Percentiles rank a stretch among this genome's conserved stretches.
Conservation (phyloP, 176 grass and related monocot species). For the Canna indica region DNA sequence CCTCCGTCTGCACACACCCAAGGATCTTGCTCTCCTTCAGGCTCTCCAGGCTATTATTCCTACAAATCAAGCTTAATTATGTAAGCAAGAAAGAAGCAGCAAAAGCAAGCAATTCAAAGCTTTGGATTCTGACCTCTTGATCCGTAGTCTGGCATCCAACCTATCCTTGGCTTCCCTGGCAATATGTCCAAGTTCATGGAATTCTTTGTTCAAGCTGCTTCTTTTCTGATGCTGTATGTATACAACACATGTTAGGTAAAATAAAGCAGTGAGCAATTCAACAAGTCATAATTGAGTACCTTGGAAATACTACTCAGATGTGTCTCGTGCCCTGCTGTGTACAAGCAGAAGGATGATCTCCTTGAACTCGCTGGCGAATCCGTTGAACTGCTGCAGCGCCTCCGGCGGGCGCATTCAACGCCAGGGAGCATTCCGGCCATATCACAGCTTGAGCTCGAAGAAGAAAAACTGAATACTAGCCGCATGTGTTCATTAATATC, state of each 20-base stretch:
- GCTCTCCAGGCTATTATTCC: conserved; percentile 63
- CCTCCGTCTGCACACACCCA: conserved; percentile 43
- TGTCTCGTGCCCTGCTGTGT: conserved; percentile 27
- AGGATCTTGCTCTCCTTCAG: conserved; percentile 26
- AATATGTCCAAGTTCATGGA: conserved; percentile 49
- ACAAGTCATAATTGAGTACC: conserved; percentile 4
- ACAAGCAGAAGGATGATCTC: conserved; percentile 43
- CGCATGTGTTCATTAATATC: too few relatives aligned
- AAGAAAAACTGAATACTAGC: conserved; percentile 12
- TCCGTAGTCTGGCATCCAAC: conserved; percentile 64
- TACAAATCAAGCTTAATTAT: not conserved
- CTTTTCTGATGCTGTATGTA: conserved; percentile 27
- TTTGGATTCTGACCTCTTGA: conserved; percentile 3
- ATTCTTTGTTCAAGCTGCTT: conserved; percentile 32
- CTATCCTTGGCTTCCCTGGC: conserved; percentile 80
- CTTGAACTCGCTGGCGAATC: not conserved
- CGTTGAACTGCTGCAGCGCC: conserved; percentile 6
- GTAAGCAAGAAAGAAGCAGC: too few relatives aligned
- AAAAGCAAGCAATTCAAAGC: not conserved
- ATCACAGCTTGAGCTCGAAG: conserved; percentile 3
- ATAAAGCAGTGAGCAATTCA: too few relatives aligned
- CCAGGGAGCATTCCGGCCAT: conserved; percentile 88
- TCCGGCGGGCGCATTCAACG: conserved; percentile 58
- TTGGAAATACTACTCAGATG: conserved; percentile 20
- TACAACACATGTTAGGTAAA: not conserved